These are phyloP conservation scores for Ambrosiella xylebori DNA, from an alignment of 2,329 filamentous ascomycete species.

Conservation along the genomic window DNA sequence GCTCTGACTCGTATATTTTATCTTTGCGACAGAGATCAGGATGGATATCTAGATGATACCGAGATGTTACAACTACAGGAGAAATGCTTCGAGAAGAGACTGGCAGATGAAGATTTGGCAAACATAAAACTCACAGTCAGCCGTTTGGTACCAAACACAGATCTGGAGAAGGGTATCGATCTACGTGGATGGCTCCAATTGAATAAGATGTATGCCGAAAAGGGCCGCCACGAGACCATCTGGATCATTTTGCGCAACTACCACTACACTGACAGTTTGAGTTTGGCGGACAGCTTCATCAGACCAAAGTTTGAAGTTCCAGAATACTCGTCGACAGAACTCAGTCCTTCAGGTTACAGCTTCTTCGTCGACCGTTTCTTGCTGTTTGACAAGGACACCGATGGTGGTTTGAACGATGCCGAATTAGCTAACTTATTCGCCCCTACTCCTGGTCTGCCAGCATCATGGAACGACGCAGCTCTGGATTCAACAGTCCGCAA, in stretches of 20 bases:
- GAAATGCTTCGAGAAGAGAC: conserved; percentile 78
- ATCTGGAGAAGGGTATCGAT: conserved; percentile 56
- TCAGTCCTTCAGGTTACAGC: conserved; percentile 84
- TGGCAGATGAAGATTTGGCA: conserved; percentile 64
- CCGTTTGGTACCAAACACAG: conserved; percentile 45
- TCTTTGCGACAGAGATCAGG: conserved; percentile 88
- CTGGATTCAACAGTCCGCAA: conserved; percentile 92
- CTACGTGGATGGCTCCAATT: conserved; percentile 70
- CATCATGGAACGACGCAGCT: conserved; percentile 71
- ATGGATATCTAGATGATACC: conserved; percentile 74
- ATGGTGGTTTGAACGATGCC: conserved; percentile 74
- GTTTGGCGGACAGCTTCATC: conserved; percentile 76
- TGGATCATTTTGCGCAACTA: conserved; percentile 95
- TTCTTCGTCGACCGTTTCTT: conserved; percentile 97
- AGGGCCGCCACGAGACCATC: conserved; percentile 92
- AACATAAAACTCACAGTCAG: conserved; percentile 83
- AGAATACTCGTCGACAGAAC: conserved; percentile 76
- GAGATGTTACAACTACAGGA: conserved; percentile 84
- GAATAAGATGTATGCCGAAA: conserved; percentile 93
- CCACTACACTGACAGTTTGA: conserved; percentile 89
- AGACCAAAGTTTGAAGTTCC: conserved; percentile 91
- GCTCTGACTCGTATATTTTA: conserved; percentile 87
- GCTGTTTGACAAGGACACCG: conserved; percentile 92
- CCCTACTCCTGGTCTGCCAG: conserved; percentile 75
- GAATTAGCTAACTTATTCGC: conserved; percentile 80